A percentile compares a stretch with the other conserved stretches of the same genome.
Evolutionary conservation across 805 yeast genomes (phyloP).

Genomic region (Barnettozyma vustinii): DNA sequence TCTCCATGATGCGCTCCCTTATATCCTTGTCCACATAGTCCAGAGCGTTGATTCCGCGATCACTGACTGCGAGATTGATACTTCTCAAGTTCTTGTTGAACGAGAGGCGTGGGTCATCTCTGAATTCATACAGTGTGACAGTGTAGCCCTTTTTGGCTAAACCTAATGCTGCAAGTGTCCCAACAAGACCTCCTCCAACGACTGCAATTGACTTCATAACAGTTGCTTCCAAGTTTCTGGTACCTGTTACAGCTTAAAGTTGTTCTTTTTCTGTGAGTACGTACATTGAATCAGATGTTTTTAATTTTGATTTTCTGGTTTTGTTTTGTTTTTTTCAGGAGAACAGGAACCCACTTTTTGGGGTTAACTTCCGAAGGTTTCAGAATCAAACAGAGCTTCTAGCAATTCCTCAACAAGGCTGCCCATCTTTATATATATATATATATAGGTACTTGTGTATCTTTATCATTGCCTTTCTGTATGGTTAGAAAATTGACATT

Average conservation of each 20-base stretch:
- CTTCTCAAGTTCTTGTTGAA: constrained; percentile 47
- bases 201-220: constrained; percentile 40
- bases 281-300: not conserved
- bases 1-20: constrained; percentile 48
- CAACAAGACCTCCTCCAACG: constrained; percentile 90
- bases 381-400: too few species aligned
- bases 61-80: constrained; percentile 84
- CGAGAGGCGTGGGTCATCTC: constrained; percentile 57
- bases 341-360: not conserved
- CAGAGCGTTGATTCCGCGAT: constrained; percentile 73
- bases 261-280: too few species aligned
- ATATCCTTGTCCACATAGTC: constrained; percentile 53
- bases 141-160: constrained; percentile 63
- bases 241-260: not conserved
- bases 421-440: too few species aligned
- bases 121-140: constrained; percentile 67
- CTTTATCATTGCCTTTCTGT: too few species aligned
- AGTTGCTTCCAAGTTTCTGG: not conserved
- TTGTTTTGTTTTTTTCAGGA: too few species aligned
- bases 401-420: too few species aligned
- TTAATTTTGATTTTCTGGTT: not conserved
- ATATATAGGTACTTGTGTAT: too few species aligned
- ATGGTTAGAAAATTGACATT: too few species aligned
- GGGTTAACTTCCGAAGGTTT: too few species aligned
- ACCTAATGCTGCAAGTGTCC: constrained; percentile 79